Conservation (phyloP, 768 basidiomycete species). For the Xanthoconium purpureum region DNA sequence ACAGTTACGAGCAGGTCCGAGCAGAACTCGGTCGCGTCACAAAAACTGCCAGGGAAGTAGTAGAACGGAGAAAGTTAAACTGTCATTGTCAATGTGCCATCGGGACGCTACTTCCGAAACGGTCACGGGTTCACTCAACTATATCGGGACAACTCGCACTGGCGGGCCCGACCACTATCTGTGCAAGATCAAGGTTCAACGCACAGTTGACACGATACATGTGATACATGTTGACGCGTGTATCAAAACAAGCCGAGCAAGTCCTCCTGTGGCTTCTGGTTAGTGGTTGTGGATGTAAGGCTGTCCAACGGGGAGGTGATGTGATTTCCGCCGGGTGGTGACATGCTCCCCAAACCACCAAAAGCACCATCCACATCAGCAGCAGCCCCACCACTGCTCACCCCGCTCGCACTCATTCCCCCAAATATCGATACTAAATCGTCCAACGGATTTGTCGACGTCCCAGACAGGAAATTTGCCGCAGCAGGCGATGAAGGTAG, state of each 20-base stretch:
- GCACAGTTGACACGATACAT: neutral
- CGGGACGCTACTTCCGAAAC: too few species aligned
- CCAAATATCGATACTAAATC: constrained; percentile 94
- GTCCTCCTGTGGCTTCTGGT: constrained; percentile 46
- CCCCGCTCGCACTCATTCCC: constrained; percentile 35
- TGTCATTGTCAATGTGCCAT: too few species aligned
- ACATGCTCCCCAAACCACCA: constrained; percentile 19
- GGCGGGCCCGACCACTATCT: neutral
- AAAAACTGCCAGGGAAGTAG: too few species aligned
- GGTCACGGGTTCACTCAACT: too few species aligned
- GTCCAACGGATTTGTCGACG: constrained; percentile 86
- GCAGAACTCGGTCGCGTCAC: neutral
- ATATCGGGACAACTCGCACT: too few species aligned
- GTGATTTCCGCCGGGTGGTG: constrained; percentile 3
- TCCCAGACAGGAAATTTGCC: constrained; percentile 70
- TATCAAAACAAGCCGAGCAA: constrained; percentile 53
- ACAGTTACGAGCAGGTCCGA: too few species aligned
- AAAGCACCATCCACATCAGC: constrained; percentile 9
- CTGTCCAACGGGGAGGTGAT: constrained; percentile 22
- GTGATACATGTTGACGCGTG: neutral
- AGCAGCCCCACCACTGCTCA: constrained; percentile 10
- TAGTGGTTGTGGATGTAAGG: constrained; percentile 15
- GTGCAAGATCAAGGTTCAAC: too few species aligned
- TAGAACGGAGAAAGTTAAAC: too few species aligned
- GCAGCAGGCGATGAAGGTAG: constrained; percentile 70